Evolutionary conservation across 495 filamentous ascomycete species (phyloP).

Genomic region (Alectoria sarmentosa): DNA sequence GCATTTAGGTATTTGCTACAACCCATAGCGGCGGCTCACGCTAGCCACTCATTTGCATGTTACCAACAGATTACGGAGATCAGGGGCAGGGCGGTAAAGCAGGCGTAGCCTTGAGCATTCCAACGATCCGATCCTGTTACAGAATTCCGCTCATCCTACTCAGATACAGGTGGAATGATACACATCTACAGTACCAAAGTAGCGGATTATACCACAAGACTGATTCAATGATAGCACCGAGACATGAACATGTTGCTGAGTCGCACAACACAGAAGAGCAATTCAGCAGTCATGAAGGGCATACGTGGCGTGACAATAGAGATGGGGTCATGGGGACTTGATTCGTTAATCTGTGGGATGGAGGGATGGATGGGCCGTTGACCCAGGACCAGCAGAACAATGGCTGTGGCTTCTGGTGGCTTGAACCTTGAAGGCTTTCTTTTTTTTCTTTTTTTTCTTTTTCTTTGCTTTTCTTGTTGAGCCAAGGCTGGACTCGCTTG

Average conservation of each 20-base stretch:
- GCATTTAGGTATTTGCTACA: background rate
- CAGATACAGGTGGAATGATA: background rate
- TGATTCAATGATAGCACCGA: too few relatives aligned
- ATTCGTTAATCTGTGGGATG: too few relatives aligned
- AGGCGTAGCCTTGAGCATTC: too few relatives aligned
- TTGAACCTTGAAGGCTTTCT: too few relatives aligned
- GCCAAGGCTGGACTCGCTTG: too few relatives aligned
- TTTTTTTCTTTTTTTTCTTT: too few relatives aligned
- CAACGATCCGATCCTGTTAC: background rate
- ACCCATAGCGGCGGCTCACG: background rate
- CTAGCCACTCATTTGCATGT: conserved; percentile 3
- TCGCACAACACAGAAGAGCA: background rate
- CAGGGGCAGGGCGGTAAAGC: conserved; percentile 4
- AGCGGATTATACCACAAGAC: too few relatives aligned
- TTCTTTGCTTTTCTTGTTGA: too few relatives aligned
- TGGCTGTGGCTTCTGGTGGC: conserved; percentile 3
- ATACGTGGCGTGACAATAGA: background rate
- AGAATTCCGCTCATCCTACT: background rate
- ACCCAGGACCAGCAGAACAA: background rate
- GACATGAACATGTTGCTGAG: too few relatives aligned
- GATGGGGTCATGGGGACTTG: background rate
- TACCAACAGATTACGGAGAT: background rate
- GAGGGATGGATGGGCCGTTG: background rate
- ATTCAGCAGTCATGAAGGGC: too few relatives aligned
- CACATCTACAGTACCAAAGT: too few relatives aligned